Conservation (phyloP, 768 basidiomycete genomes). For the Chalciporus chontae region DNA sequence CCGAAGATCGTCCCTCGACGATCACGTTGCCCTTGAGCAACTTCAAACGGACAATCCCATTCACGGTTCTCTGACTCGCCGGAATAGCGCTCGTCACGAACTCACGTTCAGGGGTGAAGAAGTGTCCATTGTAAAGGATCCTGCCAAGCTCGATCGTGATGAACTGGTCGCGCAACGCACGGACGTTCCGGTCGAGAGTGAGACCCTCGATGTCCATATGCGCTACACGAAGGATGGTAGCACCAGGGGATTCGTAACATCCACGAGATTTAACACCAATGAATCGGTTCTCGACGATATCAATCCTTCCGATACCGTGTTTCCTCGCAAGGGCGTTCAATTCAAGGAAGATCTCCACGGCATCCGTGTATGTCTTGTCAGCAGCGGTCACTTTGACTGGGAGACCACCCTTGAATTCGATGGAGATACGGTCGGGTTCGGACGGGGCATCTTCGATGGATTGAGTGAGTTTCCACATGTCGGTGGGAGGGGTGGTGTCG, state of each 20-base stretch:
- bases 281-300: slow-evolving; percentile 99
- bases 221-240: slow-evolving; percentile 91
- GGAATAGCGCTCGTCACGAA: slow-evolving; percentile 90
- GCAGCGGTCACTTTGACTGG: slow-evolving; percentile 73
- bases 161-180: slow-evolving; percentile 92
- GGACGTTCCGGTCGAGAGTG: slow-evolving; percentile 96
- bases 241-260: slow-evolving; percentile 98
- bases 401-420: slow-evolving; percentile 85
- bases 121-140: slow-evolving; percentile 98
- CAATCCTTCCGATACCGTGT: slow-evolving; percentile 95
- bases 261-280: slow-evolving; percentile 99
- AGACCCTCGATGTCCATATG: slow-evolving; percentile 97
- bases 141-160: slow-evolving; percentile 85
- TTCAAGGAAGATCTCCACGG: slow-evolving; percentile 88
- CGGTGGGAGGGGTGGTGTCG: slow-evolving; percentile 84
- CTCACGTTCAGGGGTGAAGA: slow-evolving; percentile 99
- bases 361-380: slow-evolving; percentile 77
- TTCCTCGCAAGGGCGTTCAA: slow-evolving; percentile 91
- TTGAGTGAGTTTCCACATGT: slow-evolving; percentile 99
- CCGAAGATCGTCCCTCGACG: slow-evolving; percentile 86
- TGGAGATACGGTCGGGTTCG: slow-evolving; percentile 71
- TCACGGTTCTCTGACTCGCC: slow-evolving; percentile 93
- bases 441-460: slow-evolving; percentile 79
- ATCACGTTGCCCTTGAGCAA: slow-evolving; percentile 96
- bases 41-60: slow-evolving; percentile 86